Percentiles rank a stretch among this genome's conserved stretches.
These are phyloP conservation scores for Xerocomellus amylosporus DNA, from an alignment of 768 basidiomycete genomes.

Conservation along the genomic window DNA sequence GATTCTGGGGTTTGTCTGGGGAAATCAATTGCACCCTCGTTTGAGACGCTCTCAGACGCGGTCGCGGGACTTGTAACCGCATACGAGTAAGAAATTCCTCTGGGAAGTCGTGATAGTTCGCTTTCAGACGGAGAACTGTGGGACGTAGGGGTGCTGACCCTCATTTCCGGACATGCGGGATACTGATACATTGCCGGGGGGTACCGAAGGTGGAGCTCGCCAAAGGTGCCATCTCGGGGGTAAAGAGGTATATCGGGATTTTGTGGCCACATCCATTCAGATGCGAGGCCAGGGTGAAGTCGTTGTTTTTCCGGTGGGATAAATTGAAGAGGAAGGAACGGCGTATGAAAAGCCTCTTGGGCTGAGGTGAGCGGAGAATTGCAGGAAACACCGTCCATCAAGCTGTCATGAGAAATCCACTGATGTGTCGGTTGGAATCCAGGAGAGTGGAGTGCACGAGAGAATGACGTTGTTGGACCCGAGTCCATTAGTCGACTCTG, in stretches of 20 bases:
- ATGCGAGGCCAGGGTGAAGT: background rate
- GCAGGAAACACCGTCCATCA: constrained; percentile 5
- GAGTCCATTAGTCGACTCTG: constrained; percentile 21
- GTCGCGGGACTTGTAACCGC: constrained; percentile 3
- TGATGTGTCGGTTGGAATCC: constrained; percentile 18
- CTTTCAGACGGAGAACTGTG: constrained; percentile 8
- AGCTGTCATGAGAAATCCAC: constrained; percentile 12
- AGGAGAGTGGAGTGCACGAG: constrained; percentile 9
- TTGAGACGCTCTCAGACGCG: constrained; percentile 2
- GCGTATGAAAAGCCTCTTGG: constrained; percentile 31
- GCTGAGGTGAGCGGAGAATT: constrained; percentile 21
- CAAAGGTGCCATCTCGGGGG: constrained; percentile 3
- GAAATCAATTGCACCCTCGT: background rate
- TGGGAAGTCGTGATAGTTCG: constrained; percentile 12
- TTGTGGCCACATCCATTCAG: constrained; percentile 22
- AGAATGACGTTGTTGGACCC: constrained; percentile 12
- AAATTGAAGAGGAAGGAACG: constrained; percentile 26
- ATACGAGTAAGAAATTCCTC: constrained; percentile 7
- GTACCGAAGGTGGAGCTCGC: constrained; percentile 11
- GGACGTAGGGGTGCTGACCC: background rate
- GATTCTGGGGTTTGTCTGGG: constrained; percentile 2
- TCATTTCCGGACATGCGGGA: constrained; percentile 5
- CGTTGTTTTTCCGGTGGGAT: constrained; percentile 16
- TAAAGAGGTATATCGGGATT: constrained; percentile 6
- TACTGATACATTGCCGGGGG: constrained; percentile 5